Conservation (phyloP, 306 rosid species). For the Erythrophleum fordii region DNA sequence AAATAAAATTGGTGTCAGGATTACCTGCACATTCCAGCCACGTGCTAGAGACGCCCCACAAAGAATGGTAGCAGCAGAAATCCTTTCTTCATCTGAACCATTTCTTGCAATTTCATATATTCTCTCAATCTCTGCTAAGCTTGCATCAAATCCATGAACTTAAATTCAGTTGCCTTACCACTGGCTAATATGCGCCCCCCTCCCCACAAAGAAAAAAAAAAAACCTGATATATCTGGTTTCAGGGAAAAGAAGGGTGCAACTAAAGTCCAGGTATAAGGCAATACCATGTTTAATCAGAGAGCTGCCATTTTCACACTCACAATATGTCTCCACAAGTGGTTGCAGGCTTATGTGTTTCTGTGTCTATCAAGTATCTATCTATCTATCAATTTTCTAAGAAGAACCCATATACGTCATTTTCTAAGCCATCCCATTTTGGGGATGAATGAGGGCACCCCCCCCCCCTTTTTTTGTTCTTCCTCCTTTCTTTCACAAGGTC, state of each 20-base stretch:
- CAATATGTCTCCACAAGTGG: conserved; percentile 20
- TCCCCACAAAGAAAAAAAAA: conserved; percentile 37
- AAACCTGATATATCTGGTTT: conserved; percentile 57
- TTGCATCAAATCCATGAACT: conserved; percentile 83
- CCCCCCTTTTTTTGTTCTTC: too few species aligned
- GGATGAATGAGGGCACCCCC: not conserved
- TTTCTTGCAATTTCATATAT: conserved; percentile 78
- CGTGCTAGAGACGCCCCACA: conserved; percentile 90
- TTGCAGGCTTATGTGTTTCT: not conserved
- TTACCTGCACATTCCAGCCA: conserved; percentile 98
- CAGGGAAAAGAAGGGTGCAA: conserved; percentile 53
- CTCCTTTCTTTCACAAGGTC: too few species aligned
- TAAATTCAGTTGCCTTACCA: conserved; percentile 66
- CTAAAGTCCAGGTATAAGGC: conserved; percentile 49
- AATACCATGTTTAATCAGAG: conserved; percentile 33
- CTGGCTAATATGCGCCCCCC: conserved; percentile 41
- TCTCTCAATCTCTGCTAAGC: conserved; percentile 96
- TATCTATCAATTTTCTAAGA: conserved; percentile 13
- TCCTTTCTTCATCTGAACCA: conserved; percentile 89
- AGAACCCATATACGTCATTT: not conserved
- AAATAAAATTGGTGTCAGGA: conserved; percentile 16
- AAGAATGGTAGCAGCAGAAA: conserved; percentile 84
- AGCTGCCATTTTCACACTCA: conserved; percentile 33
- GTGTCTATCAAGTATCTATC: conserved; percentile 25
- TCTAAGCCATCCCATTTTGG: not conserved